These are phyloP conservation scores for Dendrobium nobile DNA, from an alignment of 106 monocot genomes.

Conservation along the genomic window DNA sequence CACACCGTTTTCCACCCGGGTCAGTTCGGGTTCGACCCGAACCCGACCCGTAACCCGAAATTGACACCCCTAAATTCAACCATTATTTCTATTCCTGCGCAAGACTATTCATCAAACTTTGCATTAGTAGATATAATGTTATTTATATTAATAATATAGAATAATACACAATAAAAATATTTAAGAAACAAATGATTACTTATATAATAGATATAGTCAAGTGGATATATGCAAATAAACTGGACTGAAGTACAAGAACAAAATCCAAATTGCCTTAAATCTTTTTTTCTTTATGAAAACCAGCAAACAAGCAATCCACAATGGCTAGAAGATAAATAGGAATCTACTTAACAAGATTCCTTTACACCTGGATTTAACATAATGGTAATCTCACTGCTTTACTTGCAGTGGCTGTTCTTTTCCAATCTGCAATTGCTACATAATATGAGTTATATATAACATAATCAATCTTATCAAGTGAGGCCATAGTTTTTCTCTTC, in stretches of 20 bases:
- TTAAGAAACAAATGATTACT: too few relatives aligned
- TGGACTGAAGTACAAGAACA: neutral
- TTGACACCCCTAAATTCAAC: too few relatives aligned
- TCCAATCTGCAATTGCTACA: neutral
- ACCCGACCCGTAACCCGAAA: too few relatives aligned
- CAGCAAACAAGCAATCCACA: neutral
- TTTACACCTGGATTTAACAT: neutral
- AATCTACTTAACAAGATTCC: neutral
- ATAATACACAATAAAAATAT: too few relatives aligned
- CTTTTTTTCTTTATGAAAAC: neutral
- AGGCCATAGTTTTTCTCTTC: neutral
- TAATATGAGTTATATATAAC: neutral
- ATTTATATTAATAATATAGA: too few relatives aligned
- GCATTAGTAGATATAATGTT: too few relatives aligned
- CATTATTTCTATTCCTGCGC: too few relatives aligned
- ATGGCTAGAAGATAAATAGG: neutral
- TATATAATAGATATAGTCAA: too few relatives aligned
- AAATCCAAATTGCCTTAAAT: neutral
- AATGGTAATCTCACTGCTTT: neutral
- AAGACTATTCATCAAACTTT: too few relatives aligned
- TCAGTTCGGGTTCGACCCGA: too few relatives aligned
- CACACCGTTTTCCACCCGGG: too few relatives aligned
- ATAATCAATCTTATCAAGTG: neutral
- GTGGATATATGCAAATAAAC: too few relatives aligned
- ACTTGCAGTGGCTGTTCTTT: neutral